phyloP scores from a whole-genome alignment of 768 basidiomycete genomes.

The Infundibulicybe gibba region DNA sequence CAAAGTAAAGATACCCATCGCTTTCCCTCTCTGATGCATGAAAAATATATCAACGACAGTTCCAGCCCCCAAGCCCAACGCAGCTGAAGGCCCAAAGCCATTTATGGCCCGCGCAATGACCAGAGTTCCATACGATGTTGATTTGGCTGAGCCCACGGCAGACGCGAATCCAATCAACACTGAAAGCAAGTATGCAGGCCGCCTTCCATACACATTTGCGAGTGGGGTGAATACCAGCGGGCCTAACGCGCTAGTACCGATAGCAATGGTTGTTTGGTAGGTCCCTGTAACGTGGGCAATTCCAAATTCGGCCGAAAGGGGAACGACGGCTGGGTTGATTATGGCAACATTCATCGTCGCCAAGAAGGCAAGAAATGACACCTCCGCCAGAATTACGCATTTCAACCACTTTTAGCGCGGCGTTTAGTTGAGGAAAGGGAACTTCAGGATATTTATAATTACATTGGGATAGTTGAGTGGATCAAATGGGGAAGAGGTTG shows the following conservation, averaged over 20 bases:
- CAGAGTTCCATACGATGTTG: conserved; percentile 26
- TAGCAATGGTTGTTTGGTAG: conserved; percentile 36
- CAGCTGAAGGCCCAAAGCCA: conserved; percentile 30
- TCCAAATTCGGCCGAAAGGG: conserved; percentile 30
- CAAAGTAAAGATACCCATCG: conserved; percentile 39
- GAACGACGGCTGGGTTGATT: conserved; percentile 34
- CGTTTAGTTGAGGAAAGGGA: background rate
- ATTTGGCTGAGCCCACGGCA: conserved; percentile 27
- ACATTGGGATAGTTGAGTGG: conserved; percentile 39
- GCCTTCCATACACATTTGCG: conserved; percentile 36
- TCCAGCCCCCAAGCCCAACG: conserved; percentile 32
- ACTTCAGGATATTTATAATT: conserved; percentile 1
- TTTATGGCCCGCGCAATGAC: conserved; percentile 32
- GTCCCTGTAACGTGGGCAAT: conserved; percentile 32
- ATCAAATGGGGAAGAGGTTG: conserved; percentile 32
- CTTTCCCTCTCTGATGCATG: conserved; percentile 34
- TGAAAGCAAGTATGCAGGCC: conserved; percentile 31
- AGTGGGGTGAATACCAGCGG: conserved; percentile 35
- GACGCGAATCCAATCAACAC: conserved; percentile 29
- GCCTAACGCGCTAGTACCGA: conserved; percentile 30
- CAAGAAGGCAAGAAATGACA: conserved; percentile 29
- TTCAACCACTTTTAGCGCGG: conserved; percentile 28
- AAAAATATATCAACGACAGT: conserved; percentile 34
- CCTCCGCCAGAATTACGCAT: conserved; percentile 25
- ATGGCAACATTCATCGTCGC: conserved; percentile 34